These are phyloP conservation scores for Podosphaera fusca DNA, from an alignment of 2,329 filamentous ascomycete species.

Conservation along the genomic window DNA sequence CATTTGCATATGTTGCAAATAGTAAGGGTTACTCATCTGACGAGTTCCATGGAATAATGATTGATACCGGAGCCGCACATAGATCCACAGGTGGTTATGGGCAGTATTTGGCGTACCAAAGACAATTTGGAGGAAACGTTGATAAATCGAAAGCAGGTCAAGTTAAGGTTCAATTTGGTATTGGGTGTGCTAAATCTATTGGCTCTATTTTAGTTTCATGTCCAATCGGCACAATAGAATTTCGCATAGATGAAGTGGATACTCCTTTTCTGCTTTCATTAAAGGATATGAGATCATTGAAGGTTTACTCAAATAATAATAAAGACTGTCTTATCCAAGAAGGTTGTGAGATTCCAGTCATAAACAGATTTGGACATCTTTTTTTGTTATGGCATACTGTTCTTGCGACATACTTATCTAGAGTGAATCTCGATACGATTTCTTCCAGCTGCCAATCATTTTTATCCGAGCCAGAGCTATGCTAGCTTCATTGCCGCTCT, in stretches of 20 bases:
- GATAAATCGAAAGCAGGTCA: neutral
- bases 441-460: neutral
- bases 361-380: neutral
- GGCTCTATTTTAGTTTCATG: neutral
- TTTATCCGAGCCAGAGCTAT: neutral
- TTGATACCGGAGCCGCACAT: neutral
- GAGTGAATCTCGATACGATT: neutral
- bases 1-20: neutral
- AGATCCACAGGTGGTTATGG: neutral
- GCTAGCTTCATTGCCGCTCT: neutral
- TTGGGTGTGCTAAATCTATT: neutral
- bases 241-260: neutral
- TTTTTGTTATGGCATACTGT: neutral
- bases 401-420: neutral
- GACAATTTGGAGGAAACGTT: neutral
- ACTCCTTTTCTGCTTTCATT: neutral
- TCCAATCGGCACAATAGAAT: neutral
- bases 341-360: neutral
- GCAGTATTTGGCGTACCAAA: neutral
- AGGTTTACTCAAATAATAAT: neutral
- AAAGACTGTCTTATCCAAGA: neutral
- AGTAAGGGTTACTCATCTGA: neutral
- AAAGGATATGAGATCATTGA: neutral
- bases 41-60: constrained; percentile 1
- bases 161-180: neutral